These are phyloP conservation scores for Juglanconis juglandina DNA, from an alignment of 2,329 filamentous ascomycete genomes.

Conservation along the genomic window DNA sequence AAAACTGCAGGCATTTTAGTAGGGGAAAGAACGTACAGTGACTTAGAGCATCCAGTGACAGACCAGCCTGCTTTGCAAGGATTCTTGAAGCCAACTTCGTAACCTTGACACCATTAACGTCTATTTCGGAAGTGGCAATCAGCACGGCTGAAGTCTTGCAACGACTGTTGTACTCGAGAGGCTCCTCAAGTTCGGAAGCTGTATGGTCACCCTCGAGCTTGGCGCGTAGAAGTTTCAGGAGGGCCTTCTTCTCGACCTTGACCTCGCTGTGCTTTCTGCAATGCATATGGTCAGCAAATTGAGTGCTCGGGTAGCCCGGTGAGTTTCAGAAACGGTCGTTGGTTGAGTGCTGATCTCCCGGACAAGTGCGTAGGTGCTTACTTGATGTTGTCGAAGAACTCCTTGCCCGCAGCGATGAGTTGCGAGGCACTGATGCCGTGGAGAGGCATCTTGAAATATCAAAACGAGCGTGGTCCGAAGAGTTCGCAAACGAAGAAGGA, in stretches of 20 bases:
- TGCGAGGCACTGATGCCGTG: constrained; percentile 15
- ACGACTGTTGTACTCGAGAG: constrained; percentile 12
- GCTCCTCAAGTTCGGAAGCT: constrained; percentile 11
- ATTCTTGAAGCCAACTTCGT: constrained; percentile 15
- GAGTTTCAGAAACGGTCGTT: too few species aligned
- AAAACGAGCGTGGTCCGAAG: not conserved
- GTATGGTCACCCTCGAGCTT: constrained; percentile 16
- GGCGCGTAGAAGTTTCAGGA: constrained; percentile 13
- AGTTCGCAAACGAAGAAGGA: not conserved
- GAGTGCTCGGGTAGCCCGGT: not conserved
- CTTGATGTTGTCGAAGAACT: constrained; percentile 17
- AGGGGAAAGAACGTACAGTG: constrained; percentile 2
- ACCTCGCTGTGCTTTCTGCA: constrained; percentile 18
- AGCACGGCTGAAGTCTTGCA: constrained; percentile 16
- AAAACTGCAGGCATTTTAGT: too few species aligned
- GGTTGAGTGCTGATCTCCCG: not conserved
- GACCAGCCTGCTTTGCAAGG: constrained; percentile 16
- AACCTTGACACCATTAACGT: constrained; percentile 16
- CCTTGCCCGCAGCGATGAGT: constrained; percentile 14
- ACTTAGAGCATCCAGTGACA: constrained; percentile 16
- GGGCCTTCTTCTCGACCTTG: constrained; percentile 18
- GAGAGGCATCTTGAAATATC: constrained; percentile 10
- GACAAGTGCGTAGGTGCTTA: not conserved
- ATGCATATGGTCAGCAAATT: not conserved
- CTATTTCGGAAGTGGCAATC: constrained; percentile 14